Percentiles rank a stretch among this genome's conserved stretches.
phyloP scores from a whole-genome alignment of 192 early-diverging fungal species.

The Linnemannia schmuckeri region DNA sequence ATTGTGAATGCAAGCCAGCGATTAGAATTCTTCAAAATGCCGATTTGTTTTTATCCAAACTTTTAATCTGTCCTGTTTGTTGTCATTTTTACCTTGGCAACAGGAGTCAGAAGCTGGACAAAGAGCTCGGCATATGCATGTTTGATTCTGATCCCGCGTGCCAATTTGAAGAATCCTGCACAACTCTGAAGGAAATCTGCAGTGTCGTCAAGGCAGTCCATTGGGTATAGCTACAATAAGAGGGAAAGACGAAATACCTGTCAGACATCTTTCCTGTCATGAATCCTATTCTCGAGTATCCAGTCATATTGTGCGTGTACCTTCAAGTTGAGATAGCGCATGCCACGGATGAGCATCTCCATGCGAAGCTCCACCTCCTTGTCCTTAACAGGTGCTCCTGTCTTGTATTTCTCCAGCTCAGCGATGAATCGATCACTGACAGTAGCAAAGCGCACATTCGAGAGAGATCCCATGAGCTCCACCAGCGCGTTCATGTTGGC shows the following conservation, averaged over 20 bases:
- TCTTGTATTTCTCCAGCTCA: conserved; percentile 83
- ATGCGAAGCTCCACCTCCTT: conserved; percentile 83
- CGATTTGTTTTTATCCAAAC: no score
- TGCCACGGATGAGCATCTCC: conserved; percentile 88
- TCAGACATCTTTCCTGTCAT: conserved; percentile 1
- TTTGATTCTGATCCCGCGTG: conserved; percentile 85
- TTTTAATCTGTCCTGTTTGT: no score
- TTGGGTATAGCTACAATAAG: conserved; percentile 84
- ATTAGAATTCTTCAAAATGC: background rate
- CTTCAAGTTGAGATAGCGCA: conserved; percentile 93
- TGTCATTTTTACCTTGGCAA: conserved; percentile 72
- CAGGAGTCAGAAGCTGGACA: conserved; percentile 90
- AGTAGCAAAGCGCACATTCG: conserved; percentile 89
- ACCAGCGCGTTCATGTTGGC: conserved; percentile 94
- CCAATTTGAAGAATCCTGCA: conserved; percentile 89
- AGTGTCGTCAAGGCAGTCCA: conserved; percentile 93
- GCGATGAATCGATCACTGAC: conserved; percentile 95
- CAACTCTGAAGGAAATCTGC: conserved; percentile 94
- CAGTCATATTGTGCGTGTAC: conserved; percentile 41
- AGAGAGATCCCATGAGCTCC: conserved; percentile 93
- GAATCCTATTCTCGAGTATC: background rate
- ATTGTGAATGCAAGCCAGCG: background rate
- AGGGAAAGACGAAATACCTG: background rate
- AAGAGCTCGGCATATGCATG: conserved; percentile 93
- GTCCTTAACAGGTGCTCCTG: conserved; percentile 63